Evolutionary conservation across 139 green algal species (phyloP), one percentile per base, ranked within the genome.

Genomic region (Desmodesmus armatus): DNA sequence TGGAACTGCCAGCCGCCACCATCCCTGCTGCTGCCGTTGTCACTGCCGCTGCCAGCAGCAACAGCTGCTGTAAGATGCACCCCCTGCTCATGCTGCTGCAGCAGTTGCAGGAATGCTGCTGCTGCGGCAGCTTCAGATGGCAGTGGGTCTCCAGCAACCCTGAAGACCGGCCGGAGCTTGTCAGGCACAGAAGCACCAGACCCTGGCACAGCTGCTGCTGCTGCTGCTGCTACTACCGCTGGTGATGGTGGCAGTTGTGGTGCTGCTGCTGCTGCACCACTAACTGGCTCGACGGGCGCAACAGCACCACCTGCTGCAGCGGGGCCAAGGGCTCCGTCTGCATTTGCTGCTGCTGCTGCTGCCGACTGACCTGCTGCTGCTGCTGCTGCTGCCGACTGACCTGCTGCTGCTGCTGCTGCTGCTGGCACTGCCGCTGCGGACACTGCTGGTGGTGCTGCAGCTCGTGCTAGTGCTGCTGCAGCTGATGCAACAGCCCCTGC

Each of bases 381-480:
- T n/a, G n/a, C n/a, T n/a, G n/a, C 47, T 55, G 47, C 47, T 55
- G n/a, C n/a, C n/a, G n/a, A n/a, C n/a, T n/a, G n/a, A n/a, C n/a
- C n/a, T n/a, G n/a, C 47, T 55, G 47, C 47, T 78, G 70, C 70
- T 78, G 70, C 41, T 78, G 17, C 67, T 53, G 67, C 27, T 76
- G 67, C 23, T 6, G n/a, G 17, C 5, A 7, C 37, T 76, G 67
- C 67, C 29, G 35, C 2, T 51, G 25, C 19, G 40, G 63, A 31
- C 43, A 33, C 19, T 72, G 63, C 63, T 72, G 63, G 19, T 33
- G 40, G n/a, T 31, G 60, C 60, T 69, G 63, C 63, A 69, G 39
- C 21, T 81, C 41, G 27, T 31, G 49, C 51, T 82, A 29, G 9
- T 71, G 75, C 39, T 27, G 41, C 71, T 44, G 47, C 71, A n/a